Conservation (phyloP, 2,329 filamentous ascomycete species). For the Ophiostoma novo-ulmi region DNA sequence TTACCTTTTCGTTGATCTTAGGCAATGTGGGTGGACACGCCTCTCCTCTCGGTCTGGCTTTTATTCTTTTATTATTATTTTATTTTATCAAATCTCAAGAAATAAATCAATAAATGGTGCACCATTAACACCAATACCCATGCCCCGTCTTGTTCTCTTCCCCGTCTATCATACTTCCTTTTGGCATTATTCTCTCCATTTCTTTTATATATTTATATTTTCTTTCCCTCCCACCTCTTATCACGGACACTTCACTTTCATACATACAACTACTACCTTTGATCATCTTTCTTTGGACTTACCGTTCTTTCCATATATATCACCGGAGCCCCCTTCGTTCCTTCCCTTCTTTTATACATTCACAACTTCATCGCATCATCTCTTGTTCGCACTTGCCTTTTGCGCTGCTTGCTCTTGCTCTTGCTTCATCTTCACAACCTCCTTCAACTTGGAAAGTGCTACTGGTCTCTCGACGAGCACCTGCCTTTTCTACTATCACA, state of each 20-base stretch:
- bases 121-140: background rate
- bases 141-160: background rate
- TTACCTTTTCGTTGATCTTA: background rate
- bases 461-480: slow-evolving; percentile 25
- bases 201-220: slow-evolving; percentile 10
- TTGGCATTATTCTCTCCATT: background rate
- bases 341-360: slow-evolving; percentile 15
- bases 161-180: slow-evolving; percentile 6
- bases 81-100: background rate
- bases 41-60: background rate
- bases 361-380: slow-evolving; percentile 14
- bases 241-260: slow-evolving; percentile 20
- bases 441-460: slow-evolving; percentile 20
- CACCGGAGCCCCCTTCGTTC: slow-evolving; percentile 16
- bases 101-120: background rate
- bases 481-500: slow-evolving; percentile 18
- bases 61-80: too few species aligned
- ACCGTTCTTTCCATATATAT: slow-evolving; percentile 12
- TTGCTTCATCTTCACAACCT: slow-evolving; percentile 11
- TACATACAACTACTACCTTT: slow-evolving; percentile 18
- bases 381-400: slow-evolving; percentile 19
- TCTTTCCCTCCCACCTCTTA: slow-evolving; percentile 14
- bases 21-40: background rate
- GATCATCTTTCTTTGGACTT: slow-evolving; percentile 18
- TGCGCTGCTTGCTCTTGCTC: slow-evolving; percentile 20